Conservation (phyloP, 2,329 filamentous ascomycete species). For the Herpomyces periplanetae region DNA sequence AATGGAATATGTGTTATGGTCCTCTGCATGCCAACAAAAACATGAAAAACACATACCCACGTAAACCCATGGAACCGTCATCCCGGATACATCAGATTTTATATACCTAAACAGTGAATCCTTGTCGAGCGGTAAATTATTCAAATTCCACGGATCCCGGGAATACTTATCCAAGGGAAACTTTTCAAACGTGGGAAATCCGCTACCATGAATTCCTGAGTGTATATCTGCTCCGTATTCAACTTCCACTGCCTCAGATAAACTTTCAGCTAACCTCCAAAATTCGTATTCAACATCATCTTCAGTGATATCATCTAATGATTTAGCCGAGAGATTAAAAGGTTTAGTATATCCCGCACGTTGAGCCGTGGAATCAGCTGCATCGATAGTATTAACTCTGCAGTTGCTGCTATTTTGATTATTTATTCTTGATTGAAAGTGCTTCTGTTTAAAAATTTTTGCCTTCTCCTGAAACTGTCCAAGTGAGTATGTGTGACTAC, state of each 20-base stretch:
- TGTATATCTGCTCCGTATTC: conserved; percentile 96
- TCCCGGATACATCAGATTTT: conserved; percentile 88
- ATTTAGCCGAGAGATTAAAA: conserved; percentile 45
- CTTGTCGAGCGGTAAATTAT: conserved; percentile 50
- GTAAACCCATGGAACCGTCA: conserved; percentile 97
- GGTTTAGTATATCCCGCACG: too few relatives aligned
- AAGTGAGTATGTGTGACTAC: conserved; percentile 69
- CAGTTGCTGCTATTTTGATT: too few relatives aligned
- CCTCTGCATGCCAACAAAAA: conserved; percentile 97
- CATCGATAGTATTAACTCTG: too few relatives aligned
- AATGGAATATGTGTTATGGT: conserved; percentile 85
- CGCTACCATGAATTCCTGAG: conserved; percentile 83
- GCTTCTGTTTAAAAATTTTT: conserved; percentile 65
- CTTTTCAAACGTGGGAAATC: conserved; percentile 72
- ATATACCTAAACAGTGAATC: conserved; percentile 88
- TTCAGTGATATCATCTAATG: conserved; percentile 42
- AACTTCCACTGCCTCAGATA: conserved; percentile 83
- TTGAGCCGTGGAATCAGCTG: too few relatives aligned
- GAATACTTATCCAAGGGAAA: conserved; percentile 58
- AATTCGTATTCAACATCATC: conserved; percentile 90
- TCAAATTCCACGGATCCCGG: conserved; percentile 77
- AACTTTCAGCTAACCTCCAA: conserved; percentile 67
- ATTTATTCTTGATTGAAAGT: conserved; percentile 71
- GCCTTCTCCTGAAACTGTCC: conserved; percentile 89
- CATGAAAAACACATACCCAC: conserved; percentile 98